These are phyloP conservation scores for Emericellopsis atlantica DNA, from an alignment of 2,329 filamentous ascomycete species.

Conservation along the genomic window DNA sequence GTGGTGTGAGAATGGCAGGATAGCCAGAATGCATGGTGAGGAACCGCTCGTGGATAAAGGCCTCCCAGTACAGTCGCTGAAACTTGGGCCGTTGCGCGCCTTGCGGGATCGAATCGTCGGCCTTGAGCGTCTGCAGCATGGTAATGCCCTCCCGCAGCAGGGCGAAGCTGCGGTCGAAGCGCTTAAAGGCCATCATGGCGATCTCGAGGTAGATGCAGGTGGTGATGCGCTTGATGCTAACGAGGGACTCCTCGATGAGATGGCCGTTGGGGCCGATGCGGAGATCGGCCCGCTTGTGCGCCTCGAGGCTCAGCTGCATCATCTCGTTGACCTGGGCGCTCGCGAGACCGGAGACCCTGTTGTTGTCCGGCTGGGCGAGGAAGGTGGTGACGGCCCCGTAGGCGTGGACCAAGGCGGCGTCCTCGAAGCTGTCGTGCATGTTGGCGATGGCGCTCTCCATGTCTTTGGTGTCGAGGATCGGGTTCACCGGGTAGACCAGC, in stretches of 20 bases:
- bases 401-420: constrained; percentile 20
- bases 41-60: constrained; percentile 44
- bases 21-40: constrained; percentile 35
- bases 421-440: constrained; percentile 19
- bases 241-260: constrained; percentile 21
- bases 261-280: constrained; percentile 14
- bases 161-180: constrained; percentile 33
- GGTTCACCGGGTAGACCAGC: constrained; percentile 22
- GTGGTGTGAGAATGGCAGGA: constrained; percentile 19
- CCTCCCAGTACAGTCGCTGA: constrained; percentile 41
- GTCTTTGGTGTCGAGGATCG: constrained; percentile 16
- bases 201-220: constrained; percentile 39
- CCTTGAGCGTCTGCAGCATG: constrained; percentile 20
- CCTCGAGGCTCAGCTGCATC: constrained; percentile 13
- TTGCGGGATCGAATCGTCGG: not conserved
- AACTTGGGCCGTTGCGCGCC: constrained; percentile 4
- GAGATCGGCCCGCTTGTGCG: constrained; percentile 13
- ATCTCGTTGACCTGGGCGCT: constrained; percentile 15
- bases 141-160: constrained; percentile 37
- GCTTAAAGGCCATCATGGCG: constrained; percentile 32
- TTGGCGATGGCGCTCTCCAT: constrained; percentile 14
- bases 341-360: constrained; percentile 14
- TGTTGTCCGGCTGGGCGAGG: constrained; percentile 15
- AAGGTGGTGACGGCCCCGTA: constrained; percentile 22
- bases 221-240: constrained; percentile 30